These are phyloP conservation scores for Malus sylvestris DNA, from an alignment of 306 rosid species.

Conservation along the genomic window DNA sequence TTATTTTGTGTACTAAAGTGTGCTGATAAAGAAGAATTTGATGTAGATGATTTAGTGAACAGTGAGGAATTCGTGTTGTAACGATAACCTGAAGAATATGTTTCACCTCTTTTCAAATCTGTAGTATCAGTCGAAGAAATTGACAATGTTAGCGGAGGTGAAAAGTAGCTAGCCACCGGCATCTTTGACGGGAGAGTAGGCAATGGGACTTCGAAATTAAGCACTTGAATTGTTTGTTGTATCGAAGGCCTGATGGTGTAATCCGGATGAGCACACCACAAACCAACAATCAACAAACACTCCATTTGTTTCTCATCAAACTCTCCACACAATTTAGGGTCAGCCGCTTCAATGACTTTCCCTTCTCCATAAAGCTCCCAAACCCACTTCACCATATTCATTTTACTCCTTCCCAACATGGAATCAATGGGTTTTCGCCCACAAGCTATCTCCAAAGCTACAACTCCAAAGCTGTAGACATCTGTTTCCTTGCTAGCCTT, in stretches of 20 bases:
- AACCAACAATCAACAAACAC: not conserved
- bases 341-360: not conserved
- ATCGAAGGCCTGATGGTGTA: not conserved
- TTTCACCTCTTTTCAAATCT: not conserved
- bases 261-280: not conserved
- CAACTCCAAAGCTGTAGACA: slow-evolving; percentile 25
- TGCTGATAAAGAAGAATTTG: not conserved
- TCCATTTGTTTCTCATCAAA: not conserved
- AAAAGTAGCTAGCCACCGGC: not conserved
- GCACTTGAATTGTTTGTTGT: not conserved
- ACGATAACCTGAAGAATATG: not conserved
- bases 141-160: not conserved
- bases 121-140: not conserved
- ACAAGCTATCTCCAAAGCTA: slow-evolving; percentile 26
- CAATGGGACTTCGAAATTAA: not conserved
- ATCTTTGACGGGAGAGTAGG: slow-evolving; percentile 1
- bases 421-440: slow-evolving; percentile 16
- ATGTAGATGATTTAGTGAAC: not conserved
- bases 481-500: slow-evolving; percentile 27
- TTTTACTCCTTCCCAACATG: not conserved
- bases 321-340: not conserved
- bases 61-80: not conserved
- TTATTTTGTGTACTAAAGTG: not conserved
- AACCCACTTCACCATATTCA: slow-evolving; percentile 9
- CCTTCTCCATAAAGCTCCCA: not conserved